These are phyloP conservation scores for Aegilops umbellulata DNA, from an alignment of 176 grass and related monocot genomes.

Conservation along the genomic window DNA sequence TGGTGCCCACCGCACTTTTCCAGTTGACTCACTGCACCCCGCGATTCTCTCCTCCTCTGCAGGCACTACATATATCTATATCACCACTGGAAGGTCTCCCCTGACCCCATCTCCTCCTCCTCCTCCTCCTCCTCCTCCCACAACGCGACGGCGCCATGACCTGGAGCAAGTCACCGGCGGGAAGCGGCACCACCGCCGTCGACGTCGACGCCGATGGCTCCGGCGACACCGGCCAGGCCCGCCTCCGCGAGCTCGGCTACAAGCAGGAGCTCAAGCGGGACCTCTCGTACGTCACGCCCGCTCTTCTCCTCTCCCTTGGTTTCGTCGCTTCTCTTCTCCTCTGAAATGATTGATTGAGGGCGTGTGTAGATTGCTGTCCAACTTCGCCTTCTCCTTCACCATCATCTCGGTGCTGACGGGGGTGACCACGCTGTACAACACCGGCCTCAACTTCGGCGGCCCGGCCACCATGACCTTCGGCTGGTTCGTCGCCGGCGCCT, in stretches of 20 bases:
- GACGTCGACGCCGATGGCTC: background rate
- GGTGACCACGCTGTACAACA: slow-evolving; percentile 88
- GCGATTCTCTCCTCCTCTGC: no score
- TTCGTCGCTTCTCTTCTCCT: background rate
- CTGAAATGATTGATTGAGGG: background rate
- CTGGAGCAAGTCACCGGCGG: slow-evolving; percentile 24
- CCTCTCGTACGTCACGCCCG: slow-evolving; percentile 56
- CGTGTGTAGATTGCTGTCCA: slow-evolving; percentile 62
- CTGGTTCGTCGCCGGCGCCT: slow-evolving; percentile 79
- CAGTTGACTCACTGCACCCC: slow-evolving; percentile 23
- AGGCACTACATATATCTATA: no score
- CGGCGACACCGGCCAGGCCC: slow-evolving; percentile 57
- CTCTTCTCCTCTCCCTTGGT: background rate
- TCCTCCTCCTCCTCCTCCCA: background rate
- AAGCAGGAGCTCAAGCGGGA: slow-evolving; percentile 95
- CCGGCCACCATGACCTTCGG: slow-evolving; percentile 76
- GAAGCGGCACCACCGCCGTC: background rate
- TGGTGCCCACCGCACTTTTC: slow-evolving; percentile 6
- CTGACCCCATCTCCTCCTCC: background rate
- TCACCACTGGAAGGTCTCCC: background rate
- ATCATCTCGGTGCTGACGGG: slow-evolving; percentile 96
- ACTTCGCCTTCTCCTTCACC: slow-evolving; percentile 94
- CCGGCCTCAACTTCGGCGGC: slow-evolving; percentile 69
- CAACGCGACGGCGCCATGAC: slow-evolving; percentile 17
- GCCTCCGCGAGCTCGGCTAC: slow-evolving; percentile 82